Percentiles rank a stretch among this genome's conserved stretches.
These are phyloP conservation scores for Coniella vitis DNA, from an alignment of 2,329 filamentous ascomycete species.

Conservation along the genomic window DNA sequence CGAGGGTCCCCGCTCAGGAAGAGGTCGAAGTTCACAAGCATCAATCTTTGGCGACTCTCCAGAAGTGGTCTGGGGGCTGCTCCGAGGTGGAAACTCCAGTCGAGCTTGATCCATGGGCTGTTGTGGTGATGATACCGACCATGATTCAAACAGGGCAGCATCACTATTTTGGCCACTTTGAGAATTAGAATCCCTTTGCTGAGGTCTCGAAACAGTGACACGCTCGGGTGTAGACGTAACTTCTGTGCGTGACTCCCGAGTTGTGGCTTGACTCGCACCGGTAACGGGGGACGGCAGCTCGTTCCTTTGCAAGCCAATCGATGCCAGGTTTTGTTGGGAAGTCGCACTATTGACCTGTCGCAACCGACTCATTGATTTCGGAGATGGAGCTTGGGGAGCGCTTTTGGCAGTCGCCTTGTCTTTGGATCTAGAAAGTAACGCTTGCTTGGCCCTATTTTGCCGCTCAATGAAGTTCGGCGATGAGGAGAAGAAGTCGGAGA, in stretches of 20 bases:
- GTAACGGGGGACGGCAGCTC: constrained; percentile 2
- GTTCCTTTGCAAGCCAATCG: background rate
- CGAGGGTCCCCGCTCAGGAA: constrained; percentile 45
- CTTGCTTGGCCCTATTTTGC: constrained; percentile 10
- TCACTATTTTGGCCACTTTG: constrained; percentile 4
- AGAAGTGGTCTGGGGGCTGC: constrained; percentile 1
- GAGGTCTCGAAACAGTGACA: background rate
- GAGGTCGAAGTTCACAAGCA: constrained; percentile 37
- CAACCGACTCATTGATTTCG: background rate
- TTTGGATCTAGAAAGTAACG: constrained; percentile 1
- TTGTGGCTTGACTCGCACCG: background rate
- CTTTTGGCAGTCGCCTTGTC: background rate
- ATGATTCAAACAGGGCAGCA: constrained; percentile 10
- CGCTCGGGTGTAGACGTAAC: constrained; percentile 6
- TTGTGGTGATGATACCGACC: constrained; percentile 9
- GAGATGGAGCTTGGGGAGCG: background rate
- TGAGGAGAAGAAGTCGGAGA: constrained; percentile 53
- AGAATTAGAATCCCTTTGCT: background rate
- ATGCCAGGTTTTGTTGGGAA: background rate
- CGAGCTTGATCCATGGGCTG: constrained; percentile 5
- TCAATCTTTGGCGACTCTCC: constrained; percentile 32
- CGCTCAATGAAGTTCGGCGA: constrained; percentile 27
- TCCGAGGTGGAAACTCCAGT: background rate
- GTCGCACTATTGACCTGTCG: background rate
- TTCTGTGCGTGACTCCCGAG: background rate